phyloP scores from a whole-genome alignment of 2,329 filamentous ascomycete genomes.

The Colletotrichum sp. region DNA sequence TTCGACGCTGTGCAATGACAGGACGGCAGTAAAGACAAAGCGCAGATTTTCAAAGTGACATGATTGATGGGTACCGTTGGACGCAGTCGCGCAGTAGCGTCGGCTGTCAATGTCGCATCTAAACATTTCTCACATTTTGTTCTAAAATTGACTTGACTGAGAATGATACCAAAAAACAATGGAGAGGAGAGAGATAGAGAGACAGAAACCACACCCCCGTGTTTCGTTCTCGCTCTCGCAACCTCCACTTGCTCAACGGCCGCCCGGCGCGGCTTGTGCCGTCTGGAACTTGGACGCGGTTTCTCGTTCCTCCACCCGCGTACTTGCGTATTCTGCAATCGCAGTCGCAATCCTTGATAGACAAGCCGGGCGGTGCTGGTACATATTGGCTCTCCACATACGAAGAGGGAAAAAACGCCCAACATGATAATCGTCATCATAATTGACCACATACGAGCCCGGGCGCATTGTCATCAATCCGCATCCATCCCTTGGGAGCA shows the following conservation, averaged over 20 bases:
- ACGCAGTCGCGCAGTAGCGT: not conserved
- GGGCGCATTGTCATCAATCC: not conserved
- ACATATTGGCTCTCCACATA: not conserved
- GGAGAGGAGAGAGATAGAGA: not conserved
- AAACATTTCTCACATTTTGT: not conserved
- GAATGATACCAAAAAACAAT: not conserved
- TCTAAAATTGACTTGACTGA: not conserved
- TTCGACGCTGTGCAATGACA: not conserved
- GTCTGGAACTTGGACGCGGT: not conserved
- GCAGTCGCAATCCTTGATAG: not conserved
- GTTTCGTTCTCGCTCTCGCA: constrained; percentile 7
- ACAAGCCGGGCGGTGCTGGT: constrained; percentile 2
- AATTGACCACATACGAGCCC: not conserved
- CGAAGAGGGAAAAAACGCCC: not conserved
- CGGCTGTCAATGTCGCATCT: not conserved
- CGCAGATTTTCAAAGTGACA: not conserved
- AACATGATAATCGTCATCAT: not conserved
- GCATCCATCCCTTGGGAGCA: not conserved
- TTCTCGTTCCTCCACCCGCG: not conserved
- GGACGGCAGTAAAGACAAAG: not conserved
- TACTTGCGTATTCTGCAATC: not conserved
- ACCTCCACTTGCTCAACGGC: not conserved
- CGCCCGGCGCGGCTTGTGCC: not conserved
- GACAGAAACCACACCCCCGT: not conserved
- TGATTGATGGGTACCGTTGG: constrained; percentile 1